A percentile compares a stretch with the other conserved stretches of the same genome.
Conservation (phyloP, 305 asterid genomes). For the Fraxinus xanthoxyloides region DNA sequence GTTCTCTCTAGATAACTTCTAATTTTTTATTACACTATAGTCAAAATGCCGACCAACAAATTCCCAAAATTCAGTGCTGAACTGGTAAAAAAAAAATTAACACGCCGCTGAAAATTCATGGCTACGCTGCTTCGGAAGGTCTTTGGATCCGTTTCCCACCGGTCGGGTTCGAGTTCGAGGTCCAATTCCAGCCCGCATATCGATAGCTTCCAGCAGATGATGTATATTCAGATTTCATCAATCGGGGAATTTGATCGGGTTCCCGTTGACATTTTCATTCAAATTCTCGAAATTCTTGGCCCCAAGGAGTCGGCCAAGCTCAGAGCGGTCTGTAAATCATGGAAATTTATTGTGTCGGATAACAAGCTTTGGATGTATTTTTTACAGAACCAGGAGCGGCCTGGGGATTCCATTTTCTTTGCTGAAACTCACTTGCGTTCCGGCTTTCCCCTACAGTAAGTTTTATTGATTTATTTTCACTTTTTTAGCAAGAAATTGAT, state of each 20-base stretch:
- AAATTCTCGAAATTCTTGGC: conserved; percentile 61
- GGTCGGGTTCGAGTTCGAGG: conserved; percentile 40
- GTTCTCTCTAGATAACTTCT: too few species aligned
- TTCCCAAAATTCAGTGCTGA: neutral
- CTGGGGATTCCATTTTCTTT: conserved; percentile 80
- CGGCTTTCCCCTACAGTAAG: conserved; percentile 78
- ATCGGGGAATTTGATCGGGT: conserved; percentile 82
- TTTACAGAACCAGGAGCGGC: conserved; percentile 68
- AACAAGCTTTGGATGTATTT: conserved; percentile 87
- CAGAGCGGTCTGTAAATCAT: conserved; percentile 69
- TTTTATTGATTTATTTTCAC: neutral
- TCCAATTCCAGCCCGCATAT: conserved; percentile 27
- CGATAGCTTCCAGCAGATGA: conserved; percentile 53
- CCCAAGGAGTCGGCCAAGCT: conserved; percentile 79
- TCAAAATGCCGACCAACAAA: neutral
- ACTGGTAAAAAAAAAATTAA: neutral
- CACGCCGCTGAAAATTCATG: conserved; percentile 23
- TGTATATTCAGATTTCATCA: conserved; percentile 50
- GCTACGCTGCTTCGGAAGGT: conserved; percentile 59
- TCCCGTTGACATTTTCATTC: conserved; percentile 69
- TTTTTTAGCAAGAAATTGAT: neutral
- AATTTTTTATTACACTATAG: neutral
- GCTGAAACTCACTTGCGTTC: conserved; percentile 70
- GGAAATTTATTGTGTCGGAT: conserved; percentile 67
- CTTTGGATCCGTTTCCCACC: conserved; percentile 55